Conservation (phyloP, 2,329 filamentous ascomycete genomes). For the Camptophora hylomeconis region DNA sequence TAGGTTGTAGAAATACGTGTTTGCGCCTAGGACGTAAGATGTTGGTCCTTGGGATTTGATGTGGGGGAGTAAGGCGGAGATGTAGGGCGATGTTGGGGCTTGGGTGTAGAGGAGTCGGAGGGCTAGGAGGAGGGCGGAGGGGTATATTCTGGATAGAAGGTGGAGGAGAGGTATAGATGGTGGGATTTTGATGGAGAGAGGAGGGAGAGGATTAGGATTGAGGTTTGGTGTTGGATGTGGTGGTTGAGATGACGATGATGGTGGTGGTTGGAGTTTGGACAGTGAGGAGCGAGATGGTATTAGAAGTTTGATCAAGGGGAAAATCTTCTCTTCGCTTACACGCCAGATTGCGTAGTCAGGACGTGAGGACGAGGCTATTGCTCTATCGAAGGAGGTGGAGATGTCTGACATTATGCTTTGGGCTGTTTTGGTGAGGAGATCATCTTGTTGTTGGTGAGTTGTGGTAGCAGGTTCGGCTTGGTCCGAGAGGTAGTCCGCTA, state of each 20-base stretch:
- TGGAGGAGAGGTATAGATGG: conserved; percentile 19
- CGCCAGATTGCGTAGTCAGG: conserved; percentile 8
- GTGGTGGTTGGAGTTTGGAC: background rate
- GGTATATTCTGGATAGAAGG: conserved; percentile 27
- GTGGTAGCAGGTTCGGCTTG: too few relatives aligned
- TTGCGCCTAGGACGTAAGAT: conserved; percentile 30
- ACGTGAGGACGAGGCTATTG: background rate
- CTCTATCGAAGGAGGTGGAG: background rate
- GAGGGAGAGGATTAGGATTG: conserved; percentile 1
- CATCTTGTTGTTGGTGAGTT: too few relatives aligned
- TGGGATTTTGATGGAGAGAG: conserved; percentile 21
- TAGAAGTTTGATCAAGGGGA: conserved; percentile 9
- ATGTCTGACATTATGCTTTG: too few relatives aligned
- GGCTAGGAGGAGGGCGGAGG: conserved; percentile 26
- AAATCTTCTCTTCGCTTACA: conserved; percentile 10
- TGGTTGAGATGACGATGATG: background rate
- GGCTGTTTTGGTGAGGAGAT: too few relatives aligned
- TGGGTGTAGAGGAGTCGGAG: conserved; percentile 27
- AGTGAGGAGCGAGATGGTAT: conserved; percentile 1
- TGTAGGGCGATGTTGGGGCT: conserved; percentile 27
- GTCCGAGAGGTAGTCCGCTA: too few relatives aligned
- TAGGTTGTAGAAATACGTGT: conserved; percentile 30
- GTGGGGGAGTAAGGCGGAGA: conserved; percentile 26
- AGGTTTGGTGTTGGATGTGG: background rate
- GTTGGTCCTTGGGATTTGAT: conserved; percentile 28